Conservation (phyloP, 1,139 yeast species). For the Meyerozyma guilliermondii region DNA sequence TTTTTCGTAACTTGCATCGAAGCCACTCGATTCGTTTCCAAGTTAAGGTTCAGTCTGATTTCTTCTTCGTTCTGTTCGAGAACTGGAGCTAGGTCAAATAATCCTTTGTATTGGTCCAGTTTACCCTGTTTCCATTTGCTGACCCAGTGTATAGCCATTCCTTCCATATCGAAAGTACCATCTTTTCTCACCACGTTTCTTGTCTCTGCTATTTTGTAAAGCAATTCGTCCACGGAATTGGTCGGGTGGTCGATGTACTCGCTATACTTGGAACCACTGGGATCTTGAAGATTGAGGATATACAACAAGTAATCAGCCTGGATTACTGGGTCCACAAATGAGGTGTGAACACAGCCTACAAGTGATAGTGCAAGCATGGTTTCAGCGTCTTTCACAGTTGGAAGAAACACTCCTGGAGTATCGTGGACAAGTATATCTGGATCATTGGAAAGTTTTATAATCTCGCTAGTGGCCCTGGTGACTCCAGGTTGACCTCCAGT, state of each 20-base stretch:
- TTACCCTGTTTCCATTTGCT: constrained; percentile 64
- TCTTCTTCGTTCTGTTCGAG: constrained; percentile 23
- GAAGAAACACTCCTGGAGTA: constrained; percentile 90
- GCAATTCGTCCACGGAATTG: constrained; percentile 61
- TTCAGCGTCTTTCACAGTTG: constrained; percentile 59
- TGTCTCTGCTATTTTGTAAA: constrained; percentile 49
- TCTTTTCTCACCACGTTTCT: constrained; percentile 29
- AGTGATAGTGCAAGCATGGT: constrained; percentile 75
- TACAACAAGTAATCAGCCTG: constrained; percentile 83
- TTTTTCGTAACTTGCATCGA: constrained; percentile 25
- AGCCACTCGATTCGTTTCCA: constrained; percentile 28
- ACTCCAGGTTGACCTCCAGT: constrained; percentile 94
- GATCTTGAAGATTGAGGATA: constrained; percentile 62
- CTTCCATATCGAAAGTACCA: constrained; percentile 47
- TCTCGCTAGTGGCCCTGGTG: constrained; percentile 74
- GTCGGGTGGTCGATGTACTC: constrained; percentile 61
- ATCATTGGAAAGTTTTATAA: constrained; percentile 55
- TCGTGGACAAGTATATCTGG: constrained; percentile 77
- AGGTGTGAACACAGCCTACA: constrained; percentile 72
- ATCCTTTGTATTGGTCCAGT: constrained; percentile 23
- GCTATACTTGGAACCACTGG: constrained; percentile 39
- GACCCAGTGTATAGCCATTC: constrained; percentile 67
- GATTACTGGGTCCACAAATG: constrained; percentile 73
- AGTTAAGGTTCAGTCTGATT: constrained; percentile 19
- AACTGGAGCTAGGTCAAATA: constrained; percentile 36